Evolutionary conservation across 2,329 filamentous ascomycete species (phyloP), one percentile per base, ranked within the genome.

Genomic region (Arthrobotrys entomopaga): DNA sequence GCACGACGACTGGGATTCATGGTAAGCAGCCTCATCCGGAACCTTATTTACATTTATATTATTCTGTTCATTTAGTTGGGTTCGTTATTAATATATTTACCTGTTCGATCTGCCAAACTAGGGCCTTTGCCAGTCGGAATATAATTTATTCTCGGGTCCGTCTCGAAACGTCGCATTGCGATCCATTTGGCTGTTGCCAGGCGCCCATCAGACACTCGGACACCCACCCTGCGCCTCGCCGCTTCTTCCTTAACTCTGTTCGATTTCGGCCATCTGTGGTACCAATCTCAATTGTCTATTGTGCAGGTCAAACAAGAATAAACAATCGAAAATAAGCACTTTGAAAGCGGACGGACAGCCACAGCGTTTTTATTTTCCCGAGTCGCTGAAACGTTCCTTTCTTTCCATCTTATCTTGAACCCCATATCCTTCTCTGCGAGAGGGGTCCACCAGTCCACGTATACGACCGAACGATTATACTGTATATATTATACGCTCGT

Each of bases 201-300:
- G 53, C 56, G 56, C 56, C 34, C 40, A 48, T 48, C 40, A 59
- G 42, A 46, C 42, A 46, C 15, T 15, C 42, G 42, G 42, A 46
- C 42, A 19, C 13, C 42, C 42, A 29, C 6, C 56, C 42, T 59
- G 22, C 20, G 20, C 40, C n/a, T n/a, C 13, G 20, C 40, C 56
- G 38, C 22, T 20, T 46, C 56, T 59, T n/a, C 16, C 48, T 13
- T 40, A 7, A 16, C 43, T n/a, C 34, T 43, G 49, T 7, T 10
- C 60, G n/a, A 34, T 38, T 34, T 34, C 20, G 48, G 15, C 42
- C 40, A 4, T 22, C 20, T 29, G 59, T 59, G 52, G 49, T 43
- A 54, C 43, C 15, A 59, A 72, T 72, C 67, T 72, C 53, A 65
- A 42, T 54, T 65, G 60, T 54, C 48, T 60, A 60, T 65, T 46